Conservation (phyloP, 805 yeast species). For the Sugiyamaella marilandica region DNA sequence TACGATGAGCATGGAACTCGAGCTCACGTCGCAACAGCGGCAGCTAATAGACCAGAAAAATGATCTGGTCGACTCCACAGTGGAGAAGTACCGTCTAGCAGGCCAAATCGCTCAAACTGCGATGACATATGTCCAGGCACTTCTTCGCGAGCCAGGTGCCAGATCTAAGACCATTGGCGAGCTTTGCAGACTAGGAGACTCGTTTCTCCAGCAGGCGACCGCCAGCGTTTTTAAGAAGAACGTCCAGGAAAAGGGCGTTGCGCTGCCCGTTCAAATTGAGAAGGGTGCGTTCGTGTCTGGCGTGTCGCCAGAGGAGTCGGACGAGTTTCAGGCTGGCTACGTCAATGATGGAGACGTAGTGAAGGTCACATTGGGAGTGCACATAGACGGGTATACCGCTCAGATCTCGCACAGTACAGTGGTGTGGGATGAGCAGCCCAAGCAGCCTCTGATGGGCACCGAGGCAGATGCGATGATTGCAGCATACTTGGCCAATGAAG, state of each 20-base stretch:
- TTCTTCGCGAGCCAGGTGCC: conserved; percentile 12
- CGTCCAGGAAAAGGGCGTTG: conserved; percentile 76
- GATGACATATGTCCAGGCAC: conserved; percentile 49
- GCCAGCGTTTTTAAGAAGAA: conserved; percentile 53
- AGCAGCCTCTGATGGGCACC: conserved; percentile 76
- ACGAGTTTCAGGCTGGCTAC: conserved; percentile 36
- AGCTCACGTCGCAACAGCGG: conserved; percentile 21
- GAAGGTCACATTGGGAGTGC: conserved; percentile 81
- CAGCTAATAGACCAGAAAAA: conserved; percentile 63
- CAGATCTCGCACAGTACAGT: conserved; percentile 84
- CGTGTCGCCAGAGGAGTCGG: conserved; percentile 68
- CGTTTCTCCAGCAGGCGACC: conserved; percentile 59
- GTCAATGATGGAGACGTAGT: conserved; percentile 78
- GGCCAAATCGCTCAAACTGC: conserved; percentile 87
- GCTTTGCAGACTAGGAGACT: conserved; percentile 78
- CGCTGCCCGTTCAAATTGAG: conserved; percentile 86
- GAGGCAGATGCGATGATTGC: conserved; percentile 90
- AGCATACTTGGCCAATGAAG: conserved; percentile 81
- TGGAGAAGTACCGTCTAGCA: conserved; percentile 82
- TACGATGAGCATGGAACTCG: conserved; percentile 16
- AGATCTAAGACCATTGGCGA: conserved; percentile 39
- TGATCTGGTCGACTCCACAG: conserved; percentile 51
- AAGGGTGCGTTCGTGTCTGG: conserved; percentile 74
- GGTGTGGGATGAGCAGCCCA: conserved; percentile 46
- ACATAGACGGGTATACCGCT: conserved; percentile 92